phyloP scores from a whole-genome alignment of 495 filamentous ascomycete genomes.

The Aspergillus funiculosus region DNA sequence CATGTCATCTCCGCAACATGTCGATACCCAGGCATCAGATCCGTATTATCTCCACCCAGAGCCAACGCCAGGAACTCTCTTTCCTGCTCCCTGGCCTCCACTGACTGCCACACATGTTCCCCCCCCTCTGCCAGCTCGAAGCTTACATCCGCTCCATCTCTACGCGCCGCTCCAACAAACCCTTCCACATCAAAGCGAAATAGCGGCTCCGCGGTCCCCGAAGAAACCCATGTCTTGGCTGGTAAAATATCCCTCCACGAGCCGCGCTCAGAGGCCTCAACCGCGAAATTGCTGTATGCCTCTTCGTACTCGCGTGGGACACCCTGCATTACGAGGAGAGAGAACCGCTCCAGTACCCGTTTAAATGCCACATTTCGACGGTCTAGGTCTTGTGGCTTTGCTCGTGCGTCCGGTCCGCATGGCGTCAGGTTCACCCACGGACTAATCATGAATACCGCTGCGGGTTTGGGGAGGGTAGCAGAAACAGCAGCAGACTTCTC shows the following conservation, averaged over 20 bases:
- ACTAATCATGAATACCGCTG: slow-evolving; percentile 7
- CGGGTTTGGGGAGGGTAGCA: slow-evolving; percentile 3
- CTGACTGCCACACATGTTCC: slow-evolving; percentile 10
- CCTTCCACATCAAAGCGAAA: slow-evolving; percentile 9
- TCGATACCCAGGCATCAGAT: slow-evolving; percentile 11
- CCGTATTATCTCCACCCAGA: neutral
- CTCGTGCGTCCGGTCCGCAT: neutral
- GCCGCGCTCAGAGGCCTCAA: slow-evolving; percentile 2
- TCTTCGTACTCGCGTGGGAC: neutral
- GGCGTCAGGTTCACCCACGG: slow-evolving; percentile 11
- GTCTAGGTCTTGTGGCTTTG: neutral
- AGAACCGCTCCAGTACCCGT: slow-evolving; percentile 5
- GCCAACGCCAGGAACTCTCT: slow-evolving; percentile 2
- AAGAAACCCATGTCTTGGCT: slow-evolving; percentile 8
- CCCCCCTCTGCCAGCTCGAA: slow-evolving; percentile 8
- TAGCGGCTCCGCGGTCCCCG: slow-evolving; percentile 9
- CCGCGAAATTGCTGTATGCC: slow-evolving; percentile 3
- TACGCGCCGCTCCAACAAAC: slow-evolving; percentile 7
- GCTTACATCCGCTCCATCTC: slow-evolving; percentile 9
- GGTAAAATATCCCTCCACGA: slow-evolving; percentile 10
- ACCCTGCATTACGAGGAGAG: neutral
- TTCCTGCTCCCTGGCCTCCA: slow-evolving; percentile 8
- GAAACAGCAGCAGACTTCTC: neutral
- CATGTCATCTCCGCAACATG: slow-evolving; percentile 5
- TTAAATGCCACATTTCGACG: slow-evolving; percentile 3